Percentiles rank a stretch among this genome's conserved stretches.
Conservation (phyloP, 108 stramenopile species). For the Nitzschia sp. region DNA sequence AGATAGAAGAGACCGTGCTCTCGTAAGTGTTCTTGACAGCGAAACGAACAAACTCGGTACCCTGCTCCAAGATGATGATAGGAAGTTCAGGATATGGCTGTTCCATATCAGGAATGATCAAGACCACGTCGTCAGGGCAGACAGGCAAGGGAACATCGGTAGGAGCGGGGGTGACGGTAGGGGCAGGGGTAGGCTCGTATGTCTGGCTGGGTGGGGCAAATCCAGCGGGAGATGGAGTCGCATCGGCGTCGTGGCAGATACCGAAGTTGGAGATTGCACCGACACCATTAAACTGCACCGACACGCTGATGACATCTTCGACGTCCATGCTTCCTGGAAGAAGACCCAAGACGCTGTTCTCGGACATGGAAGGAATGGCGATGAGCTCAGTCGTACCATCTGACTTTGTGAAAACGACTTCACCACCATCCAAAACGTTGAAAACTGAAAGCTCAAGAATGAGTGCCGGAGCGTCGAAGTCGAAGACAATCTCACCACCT, state of each 20-base stretch:
- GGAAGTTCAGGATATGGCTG: conserved; percentile 11
- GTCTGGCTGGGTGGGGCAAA: not conserved
- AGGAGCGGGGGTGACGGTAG: conserved; percentile 14
- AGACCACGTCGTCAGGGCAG: conserved; percentile 5
- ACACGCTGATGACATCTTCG: too few relatives aligned
- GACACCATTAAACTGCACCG: too few relatives aligned
- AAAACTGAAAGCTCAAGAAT: too few relatives aligned
- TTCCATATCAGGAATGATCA: not conserved
- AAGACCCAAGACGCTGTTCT: too few relatives aligned
- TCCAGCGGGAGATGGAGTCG: not conserved
- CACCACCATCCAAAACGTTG: too few relatives aligned
- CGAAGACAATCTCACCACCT: too few relatives aligned
- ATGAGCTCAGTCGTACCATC: too few relatives aligned
- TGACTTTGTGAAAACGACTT: too few relatives aligned
- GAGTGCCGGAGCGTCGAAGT: too few relatives aligned
- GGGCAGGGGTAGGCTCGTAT: not conserved
- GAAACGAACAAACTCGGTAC: conserved; percentile 13
- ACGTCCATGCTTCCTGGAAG: too few relatives aligned
- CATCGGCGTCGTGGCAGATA: not conserved
- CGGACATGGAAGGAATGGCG: too few relatives aligned
- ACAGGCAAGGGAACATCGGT: not conserved
- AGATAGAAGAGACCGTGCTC: conserved; percentile 12
- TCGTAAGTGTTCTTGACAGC: conserved; percentile 11
- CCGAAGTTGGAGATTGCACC: too few relatives aligned
- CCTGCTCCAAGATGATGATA: conserved; percentile 21